phyloP scores from a whole-genome alignment of 148 eudicot genomes.

The Fagopyrum tataricum region DNA sequence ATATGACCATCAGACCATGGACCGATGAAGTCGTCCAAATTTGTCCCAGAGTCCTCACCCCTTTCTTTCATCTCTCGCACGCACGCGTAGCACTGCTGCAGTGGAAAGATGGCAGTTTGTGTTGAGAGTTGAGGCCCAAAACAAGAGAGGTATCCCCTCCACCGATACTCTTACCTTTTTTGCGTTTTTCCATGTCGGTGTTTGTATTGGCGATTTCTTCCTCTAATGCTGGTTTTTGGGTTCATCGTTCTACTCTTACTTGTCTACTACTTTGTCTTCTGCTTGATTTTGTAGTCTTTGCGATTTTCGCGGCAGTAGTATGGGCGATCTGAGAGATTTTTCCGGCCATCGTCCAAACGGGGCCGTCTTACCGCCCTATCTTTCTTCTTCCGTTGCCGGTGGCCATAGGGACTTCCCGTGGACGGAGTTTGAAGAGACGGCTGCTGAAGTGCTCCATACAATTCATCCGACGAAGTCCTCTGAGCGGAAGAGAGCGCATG shows the following conservation, averaged over 20 bases:
- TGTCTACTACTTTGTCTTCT: neutral
- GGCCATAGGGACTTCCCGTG: neutral
- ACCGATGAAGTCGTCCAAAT: neutral
- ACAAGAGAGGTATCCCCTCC: neutral
- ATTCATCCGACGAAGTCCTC: constrained; percentile 41
- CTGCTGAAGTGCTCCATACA: constrained; percentile 28
- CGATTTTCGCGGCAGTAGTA: neutral
- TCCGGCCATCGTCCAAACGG: neutral
- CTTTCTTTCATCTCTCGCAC: constrained; percentile 2
- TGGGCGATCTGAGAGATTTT: constrained; percentile 7
- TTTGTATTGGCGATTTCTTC: neutral
- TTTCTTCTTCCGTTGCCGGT: neutral
- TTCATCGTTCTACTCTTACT: neutral
- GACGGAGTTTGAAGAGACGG: constrained; percentile 25
- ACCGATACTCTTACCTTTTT: neutral
- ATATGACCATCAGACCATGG: neutral
- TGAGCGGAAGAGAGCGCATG: constrained; percentile 35
- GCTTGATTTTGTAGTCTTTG: neutral
- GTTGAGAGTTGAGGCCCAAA: constrained; percentile 9
- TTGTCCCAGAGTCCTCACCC: neutral
- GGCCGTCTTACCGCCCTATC: neutral
- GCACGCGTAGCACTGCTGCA: constrained; percentile 9
- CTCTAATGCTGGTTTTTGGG: neutral
- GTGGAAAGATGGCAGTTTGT: constrained; percentile 3
- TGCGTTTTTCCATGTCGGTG: neutral